Percentiles rank a stretch among this genome's conserved stretches.
Evolutionary conservation across 371 early-diverging fungal genomes (phyloP).

Genomic region (Rhizopus microsporus): DNA sequence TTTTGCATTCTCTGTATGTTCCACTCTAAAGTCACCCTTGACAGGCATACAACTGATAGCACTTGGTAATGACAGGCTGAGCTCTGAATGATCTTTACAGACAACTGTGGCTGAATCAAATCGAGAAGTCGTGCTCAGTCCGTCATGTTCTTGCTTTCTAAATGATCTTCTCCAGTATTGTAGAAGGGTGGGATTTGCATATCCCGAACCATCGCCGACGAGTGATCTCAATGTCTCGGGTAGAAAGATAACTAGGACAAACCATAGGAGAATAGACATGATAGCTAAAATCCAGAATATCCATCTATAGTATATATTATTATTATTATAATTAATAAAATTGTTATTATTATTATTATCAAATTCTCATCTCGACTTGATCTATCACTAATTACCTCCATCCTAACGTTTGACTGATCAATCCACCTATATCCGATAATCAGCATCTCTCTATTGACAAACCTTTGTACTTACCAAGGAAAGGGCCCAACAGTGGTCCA

Average conservation of each 20-base stretch:
- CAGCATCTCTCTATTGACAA: not conserved
- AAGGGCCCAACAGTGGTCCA: constrained; percentile 48
- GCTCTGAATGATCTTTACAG: no score
- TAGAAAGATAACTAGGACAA: constrained; percentile 50
- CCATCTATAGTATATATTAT: constrained; percentile 27
- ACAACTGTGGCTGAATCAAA: not conserved
- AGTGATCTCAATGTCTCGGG: constrained; percentile 64
- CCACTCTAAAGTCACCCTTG: not conserved
- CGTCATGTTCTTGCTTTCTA: not conserved
- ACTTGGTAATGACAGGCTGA: no score
- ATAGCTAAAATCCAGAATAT: constrained; percentile 63
- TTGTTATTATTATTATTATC: not conserved
- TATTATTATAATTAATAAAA: not conserved
- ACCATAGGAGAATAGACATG: constrained; percentile 45
- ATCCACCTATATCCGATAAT: constrained; percentile 24
- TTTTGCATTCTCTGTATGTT: not conserved
- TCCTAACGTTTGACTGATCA: constrained; percentile 29
- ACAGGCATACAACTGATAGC: not conserved
- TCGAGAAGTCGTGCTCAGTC: not conserved
- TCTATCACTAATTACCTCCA: constrained; percentile 27
- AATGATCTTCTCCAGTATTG: constrained; percentile 17
- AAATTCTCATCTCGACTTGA: not conserved
- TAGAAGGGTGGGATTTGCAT: constrained; percentile 29
- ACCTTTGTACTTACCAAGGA: constrained; percentile 19
- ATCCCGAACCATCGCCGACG: constrained; percentile 31